These are phyloP conservation scores for Aspergillus sp. DNA, from an alignment of 2,329 filamentous ascomycete genomes.

Conservation along the genomic window DNA sequence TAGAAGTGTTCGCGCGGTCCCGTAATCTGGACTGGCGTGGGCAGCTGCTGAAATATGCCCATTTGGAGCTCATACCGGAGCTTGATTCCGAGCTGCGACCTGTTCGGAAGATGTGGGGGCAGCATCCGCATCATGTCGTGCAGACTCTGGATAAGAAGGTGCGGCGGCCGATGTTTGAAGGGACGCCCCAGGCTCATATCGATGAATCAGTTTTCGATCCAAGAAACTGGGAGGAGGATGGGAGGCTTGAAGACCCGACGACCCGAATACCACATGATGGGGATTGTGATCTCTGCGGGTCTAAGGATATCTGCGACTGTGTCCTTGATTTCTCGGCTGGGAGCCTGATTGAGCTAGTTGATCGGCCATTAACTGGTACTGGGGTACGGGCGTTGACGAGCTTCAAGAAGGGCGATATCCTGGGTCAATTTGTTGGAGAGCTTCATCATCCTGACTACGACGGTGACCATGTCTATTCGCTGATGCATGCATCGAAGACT, in stretches of 20 bases:
- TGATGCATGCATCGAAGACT: conserved; percentile 9
- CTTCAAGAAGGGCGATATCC: conserved; percentile 23
- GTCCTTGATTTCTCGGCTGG: conserved; percentile 10
- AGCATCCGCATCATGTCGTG: conserved; percentile 18
- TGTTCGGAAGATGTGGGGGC: conserved; percentile 1
- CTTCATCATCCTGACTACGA: conserved; percentile 8
- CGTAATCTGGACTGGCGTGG: conserved; percentile 27
- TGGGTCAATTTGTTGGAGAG: conserved; percentile 22
- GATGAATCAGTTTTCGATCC: conserved; percentile 13
- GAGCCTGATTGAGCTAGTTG: conserved; percentile 31
- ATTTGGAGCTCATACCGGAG: background rate
- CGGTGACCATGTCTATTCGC: conserved; percentile 20
- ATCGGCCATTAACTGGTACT: conserved; percentile 29
- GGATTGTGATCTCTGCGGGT: conserved; percentile 21
- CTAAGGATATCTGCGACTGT: conserved; percentile 22
- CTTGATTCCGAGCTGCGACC: conserved; percentile 4
- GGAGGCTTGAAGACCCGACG: conserved; percentile 11
- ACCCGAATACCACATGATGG: conserved; percentile 16
- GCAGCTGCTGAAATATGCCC: conserved; percentile 12
- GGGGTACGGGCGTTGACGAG: conserved; percentile 30
- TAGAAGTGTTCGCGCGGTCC: conserved; percentile 25
- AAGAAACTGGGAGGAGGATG: background rate
- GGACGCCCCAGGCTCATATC: conserved; percentile 17
- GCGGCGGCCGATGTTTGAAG: conserved; percentile 9
- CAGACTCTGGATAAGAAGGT: conserved; percentile 2